Percentiles rank a stretch among this genome's conserved stretches.
These are phyloP conservation scores for Fonsecaea multimorphosa DNA, from an alignment of 2,329 filamentous ascomycete species.

Conservation along the genomic window DNA sequence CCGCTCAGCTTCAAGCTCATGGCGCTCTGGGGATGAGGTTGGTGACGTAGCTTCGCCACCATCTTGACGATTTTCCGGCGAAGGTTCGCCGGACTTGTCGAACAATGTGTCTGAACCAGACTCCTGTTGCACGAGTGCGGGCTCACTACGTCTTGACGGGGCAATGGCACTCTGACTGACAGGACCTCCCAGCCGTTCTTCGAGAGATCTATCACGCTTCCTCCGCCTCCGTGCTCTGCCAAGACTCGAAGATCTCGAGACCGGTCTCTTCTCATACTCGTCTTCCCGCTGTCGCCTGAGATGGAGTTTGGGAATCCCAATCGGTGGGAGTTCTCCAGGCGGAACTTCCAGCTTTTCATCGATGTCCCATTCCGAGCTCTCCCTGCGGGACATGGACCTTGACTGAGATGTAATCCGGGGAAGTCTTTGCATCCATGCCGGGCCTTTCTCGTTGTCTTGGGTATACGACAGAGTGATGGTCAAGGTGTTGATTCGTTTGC, in stretches of 20 bases:
- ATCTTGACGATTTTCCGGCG: conserved; percentile 34
- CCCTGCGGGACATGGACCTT: conserved; percentile 80
- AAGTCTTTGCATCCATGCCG: conserved; percentile 92
- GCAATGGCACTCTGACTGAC: conserved; percentile 89
- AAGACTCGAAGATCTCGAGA: conserved; percentile 61
- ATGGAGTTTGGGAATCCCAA: conserved; percentile 76
- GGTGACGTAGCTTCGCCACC: conserved; percentile 24
- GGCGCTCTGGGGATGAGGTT: conserved; percentile 40
- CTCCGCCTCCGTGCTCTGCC: conserved; percentile 60
- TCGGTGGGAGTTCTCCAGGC: conserved; percentile 73
- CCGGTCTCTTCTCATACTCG: conserved; percentile 59
- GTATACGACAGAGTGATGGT: conserved; percentile 97
- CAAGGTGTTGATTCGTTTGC: conserved; percentile 96
- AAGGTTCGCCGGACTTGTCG: conserved; percentile 38
- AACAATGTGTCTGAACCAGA: conserved; percentile 36
- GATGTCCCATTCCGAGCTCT: conserved; percentile 45
- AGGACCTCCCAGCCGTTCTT: conserved; percentile 81
- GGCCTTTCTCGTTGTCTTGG: conserved; percentile 82
- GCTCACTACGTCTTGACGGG: conserved; percentile 59
- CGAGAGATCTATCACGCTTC: conserved; percentile 71
- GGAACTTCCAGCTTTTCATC: conserved; percentile 66
- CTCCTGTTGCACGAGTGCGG: conserved; percentile 27
- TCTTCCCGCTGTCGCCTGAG: conserved; percentile 82
- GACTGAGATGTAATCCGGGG: conserved; percentile 83
- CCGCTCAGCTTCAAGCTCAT: conserved; percentile 49